Conservation (phyloP, 2,329 filamentous ascomycete species). For the Cordyceps tenuipes region DNA sequence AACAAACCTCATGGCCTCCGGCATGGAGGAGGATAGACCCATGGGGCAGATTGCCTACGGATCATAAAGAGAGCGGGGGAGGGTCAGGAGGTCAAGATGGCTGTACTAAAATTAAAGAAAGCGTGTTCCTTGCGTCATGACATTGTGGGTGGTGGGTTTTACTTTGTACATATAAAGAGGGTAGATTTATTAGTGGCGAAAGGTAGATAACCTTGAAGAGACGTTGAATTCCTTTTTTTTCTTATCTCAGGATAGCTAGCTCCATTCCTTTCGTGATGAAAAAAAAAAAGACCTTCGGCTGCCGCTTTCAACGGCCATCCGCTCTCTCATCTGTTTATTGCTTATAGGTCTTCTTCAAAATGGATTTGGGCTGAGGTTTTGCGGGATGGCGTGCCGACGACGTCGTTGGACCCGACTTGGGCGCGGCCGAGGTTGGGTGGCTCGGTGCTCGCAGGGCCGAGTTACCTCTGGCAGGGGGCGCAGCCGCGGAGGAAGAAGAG, state of each 20-base stretch:
- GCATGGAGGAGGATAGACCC: slow-evolving; percentile 54
- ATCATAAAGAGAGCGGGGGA: slow-evolving; percentile 30
- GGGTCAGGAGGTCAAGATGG: slow-evolving; percentile 11
- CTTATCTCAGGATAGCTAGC: neutral
- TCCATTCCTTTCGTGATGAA: neutral
- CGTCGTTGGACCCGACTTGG: neutral
- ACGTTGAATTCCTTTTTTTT: slow-evolving; percentile 3
- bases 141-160: slow-evolving; percentile 18
- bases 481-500: neutral
- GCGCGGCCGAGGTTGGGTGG: neutral
- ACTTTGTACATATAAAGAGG: slow-evolving; percentile 12
- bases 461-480: neutral
- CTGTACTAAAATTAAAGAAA: slow-evolving; percentile 29
- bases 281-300: too few species aligned
- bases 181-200: slow-evolving; percentile 9
- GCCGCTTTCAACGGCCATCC: neutral
- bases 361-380: slow-evolving; percentile 1
- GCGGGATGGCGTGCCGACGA: neutral
- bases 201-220: slow-evolving; percentile 11
- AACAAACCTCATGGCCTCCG: slow-evolving; percentile 71
- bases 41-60: slow-evolving; percentile 55
- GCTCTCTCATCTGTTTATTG: neutral
- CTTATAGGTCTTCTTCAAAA: slow-evolving; percentile 2
- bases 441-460: neutral
- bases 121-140: slow-evolving; percentile 23